phyloP scores from a whole-genome alignment of 441 rosid genomes.

The Francoa sonchifolia region DNA sequence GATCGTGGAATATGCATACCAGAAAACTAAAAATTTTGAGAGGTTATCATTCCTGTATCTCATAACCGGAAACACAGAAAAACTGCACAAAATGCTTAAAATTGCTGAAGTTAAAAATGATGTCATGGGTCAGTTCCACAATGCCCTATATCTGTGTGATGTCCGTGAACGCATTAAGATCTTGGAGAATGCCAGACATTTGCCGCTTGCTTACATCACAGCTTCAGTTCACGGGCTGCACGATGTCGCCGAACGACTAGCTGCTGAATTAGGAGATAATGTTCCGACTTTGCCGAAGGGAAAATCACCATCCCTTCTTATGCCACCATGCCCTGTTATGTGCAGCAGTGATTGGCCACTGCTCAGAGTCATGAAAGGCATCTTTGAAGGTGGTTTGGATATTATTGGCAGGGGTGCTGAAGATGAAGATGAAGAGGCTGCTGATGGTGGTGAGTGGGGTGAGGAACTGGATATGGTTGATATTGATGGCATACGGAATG shows the following conservation, averaged over 20 bases:
- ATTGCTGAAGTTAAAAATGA: constrained; percentile 87
- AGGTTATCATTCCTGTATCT: constrained; percentile 84
- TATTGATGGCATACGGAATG: constrained; percentile 43
- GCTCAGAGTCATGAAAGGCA: constrained; percentile 69
- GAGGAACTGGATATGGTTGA: constrained; percentile 61
- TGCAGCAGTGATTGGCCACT: constrained; percentile 91
- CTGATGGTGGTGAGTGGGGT: constrained; percentile 61
- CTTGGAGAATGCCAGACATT: constrained; percentile 61
- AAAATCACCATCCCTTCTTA: constrained; percentile 52
- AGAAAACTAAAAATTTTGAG: constrained; percentile 83
- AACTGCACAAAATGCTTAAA: constrained; percentile 69
- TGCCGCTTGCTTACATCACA: constrained; percentile 64
- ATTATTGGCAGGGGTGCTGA: constrained; percentile 30
- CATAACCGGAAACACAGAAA: constrained; percentile 64
- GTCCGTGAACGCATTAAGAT: constrained; percentile 70
- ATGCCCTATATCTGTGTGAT: constrained; percentile 76
- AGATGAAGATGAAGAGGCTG: constrained; percentile 49
- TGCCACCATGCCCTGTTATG: constrained; percentile 54
- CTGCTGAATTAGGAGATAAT: constrained; percentile 48
- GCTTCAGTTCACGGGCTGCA: constrained; percentile 58
- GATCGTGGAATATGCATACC: constrained; percentile 86
- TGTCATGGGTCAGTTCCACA: constrained; percentile 87
- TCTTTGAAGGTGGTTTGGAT: constrained; percentile 74
- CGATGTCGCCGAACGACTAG: constrained; percentile 55
- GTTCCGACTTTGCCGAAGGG: constrained; percentile 54